Base-by-base conservation (phyloP, 495 filamentous ascomycete species). In the Aspergillus cristatus region DNA sequence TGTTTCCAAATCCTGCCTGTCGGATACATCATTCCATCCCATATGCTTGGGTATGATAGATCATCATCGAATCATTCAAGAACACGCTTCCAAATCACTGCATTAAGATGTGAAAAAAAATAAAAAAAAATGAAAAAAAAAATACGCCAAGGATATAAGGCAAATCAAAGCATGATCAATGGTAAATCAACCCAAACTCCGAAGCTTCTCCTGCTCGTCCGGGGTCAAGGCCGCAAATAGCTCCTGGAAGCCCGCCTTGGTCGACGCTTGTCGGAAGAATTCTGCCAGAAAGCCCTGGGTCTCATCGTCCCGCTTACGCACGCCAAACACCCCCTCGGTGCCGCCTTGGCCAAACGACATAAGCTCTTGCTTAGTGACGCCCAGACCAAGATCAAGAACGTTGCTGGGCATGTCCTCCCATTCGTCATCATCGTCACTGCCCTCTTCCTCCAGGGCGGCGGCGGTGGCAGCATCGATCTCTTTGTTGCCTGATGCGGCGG, bases 351-450 rank as follows among this genome's bases (percentile, higher is more conserved):
- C 71, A 46, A 72, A 88, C 11, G 75, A 68, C 84, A 96, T 88
- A 16, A 96, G 68, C 38, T 94, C 83, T 40, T 78, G 65, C 58
- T 81, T 77, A 17, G 76, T 78, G 17, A 71, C 59, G 14, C 71
- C 78, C 30, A 76, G 65, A 7, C 72, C 74, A 14, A 96, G 74
- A 54, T 93, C 87, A 7, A 93, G 52, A 2, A 69, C 68, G 37
- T 79, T 75, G 25, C 53, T 53, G 11, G 76, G 75, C n/a, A 89
- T 70, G 54, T 96, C 91, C 58, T 98, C 91, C 91, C 91, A 96
- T 18, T 84, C 82, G 20, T 24, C 20, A 37, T 84, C 87, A 31
- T 82, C 69, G 16, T 76, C 76, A 35, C 75, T 79, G 30, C 72
- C 72, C 30, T 65, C 70, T 26, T 75, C 71, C 16, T 73, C 64